A percentile compares a stretch with the other conserved stretches of the same genome.
These are phyloP conservation scores for Boletus reticulatus DNA, from an alignment of 768 basidiomycete genomes.

Conservation along the genomic window DNA sequence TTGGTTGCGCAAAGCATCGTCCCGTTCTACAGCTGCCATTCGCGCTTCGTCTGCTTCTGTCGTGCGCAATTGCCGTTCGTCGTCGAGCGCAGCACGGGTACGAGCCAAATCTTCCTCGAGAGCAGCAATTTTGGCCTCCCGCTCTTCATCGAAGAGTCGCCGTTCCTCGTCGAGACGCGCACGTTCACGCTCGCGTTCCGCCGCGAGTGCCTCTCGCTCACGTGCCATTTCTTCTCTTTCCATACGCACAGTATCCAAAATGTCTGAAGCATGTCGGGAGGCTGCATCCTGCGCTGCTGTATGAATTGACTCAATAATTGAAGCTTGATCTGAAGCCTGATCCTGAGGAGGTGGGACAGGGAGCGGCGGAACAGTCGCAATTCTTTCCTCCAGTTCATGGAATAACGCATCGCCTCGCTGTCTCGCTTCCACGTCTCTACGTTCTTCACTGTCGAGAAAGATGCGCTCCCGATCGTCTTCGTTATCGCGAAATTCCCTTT, in stretches of 20 bases:
- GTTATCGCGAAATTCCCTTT: constrained; percentile 57
- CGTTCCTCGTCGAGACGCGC: constrained; percentile 52
- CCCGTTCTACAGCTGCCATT: constrained; percentile 61
- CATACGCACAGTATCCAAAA: constrained; percentile 53
- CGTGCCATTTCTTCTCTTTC: constrained; percentile 60
- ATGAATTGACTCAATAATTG: constrained; percentile 37
- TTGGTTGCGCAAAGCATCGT: constrained; percentile 58
- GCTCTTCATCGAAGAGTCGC: constrained; percentile 44
- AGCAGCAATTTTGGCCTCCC: constrained; percentile 52
- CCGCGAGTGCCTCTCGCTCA: constrained; percentile 52
- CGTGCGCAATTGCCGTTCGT: constrained; percentile 55
- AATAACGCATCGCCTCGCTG: constrained; percentile 32
- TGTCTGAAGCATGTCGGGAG: constrained; percentile 52
- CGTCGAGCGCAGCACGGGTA: constrained; percentile 57
- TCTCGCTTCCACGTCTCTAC: constrained; percentile 54
- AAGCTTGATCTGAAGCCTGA: constrained; percentile 27
- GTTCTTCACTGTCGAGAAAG: constrained; percentile 58
- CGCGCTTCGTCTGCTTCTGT: constrained; percentile 62
- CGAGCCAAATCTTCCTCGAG: constrained; percentile 63
- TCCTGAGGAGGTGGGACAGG: constrained; percentile 18
- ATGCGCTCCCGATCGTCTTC: constrained; percentile 64
- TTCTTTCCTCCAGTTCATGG: constrained; percentile 28
- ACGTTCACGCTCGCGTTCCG: constrained; percentile 52
- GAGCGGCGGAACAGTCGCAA: constrained; percentile 21
- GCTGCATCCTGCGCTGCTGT: constrained; percentile 53